Evolutionary conservation across 352 stramenopile species (phyloP).

Genomic region (Globisporangium uncinulatum): DNA sequence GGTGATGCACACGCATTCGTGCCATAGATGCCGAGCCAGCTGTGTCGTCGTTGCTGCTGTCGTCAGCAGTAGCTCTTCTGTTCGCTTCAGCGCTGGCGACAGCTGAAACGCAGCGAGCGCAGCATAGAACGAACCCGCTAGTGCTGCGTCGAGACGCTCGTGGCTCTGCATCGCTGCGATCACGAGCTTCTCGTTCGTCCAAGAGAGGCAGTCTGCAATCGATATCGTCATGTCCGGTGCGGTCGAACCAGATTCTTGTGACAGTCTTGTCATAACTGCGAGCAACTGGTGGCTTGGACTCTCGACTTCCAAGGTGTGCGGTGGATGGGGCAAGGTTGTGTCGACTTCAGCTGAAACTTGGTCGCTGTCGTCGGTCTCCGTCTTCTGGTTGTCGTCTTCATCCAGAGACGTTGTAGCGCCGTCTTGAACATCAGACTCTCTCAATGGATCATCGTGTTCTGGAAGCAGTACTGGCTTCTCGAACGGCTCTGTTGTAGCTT

Average conservation of each 20-base stretch:
- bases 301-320: neutral
- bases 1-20: constrained; percentile 8
- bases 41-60: constrained; percentile 19
- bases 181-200: constrained; percentile 14
- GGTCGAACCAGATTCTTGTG: constrained; percentile 17
- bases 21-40: constrained; percentile 9
- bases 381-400: no score
- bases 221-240: constrained; percentile 15
- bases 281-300: neutral
- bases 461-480: no score
- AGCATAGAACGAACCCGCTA: constrained; percentile 23
- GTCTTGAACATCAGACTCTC: no score
- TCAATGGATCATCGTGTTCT: no score
- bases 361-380: neutral
- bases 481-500: no score
- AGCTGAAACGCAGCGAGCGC: constrained; percentile 29
- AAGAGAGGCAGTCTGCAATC: constrained; percentile 12
- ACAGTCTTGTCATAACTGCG: constrained; percentile 21
- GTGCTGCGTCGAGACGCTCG: constrained; percentile 13
- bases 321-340: neutral
- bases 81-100: constrained; percentile 3
- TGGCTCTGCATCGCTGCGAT: constrained; percentile 10
- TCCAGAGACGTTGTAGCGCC: no score
- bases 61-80: constrained; percentile 13
- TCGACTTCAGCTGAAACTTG: neutral